A percentile compares a stretch with the other conserved stretches of the same genome.
Evolutionary conservation across 805 yeast species (phyloP).

Genomic region (Lachancea lanzarotensis): DNA sequence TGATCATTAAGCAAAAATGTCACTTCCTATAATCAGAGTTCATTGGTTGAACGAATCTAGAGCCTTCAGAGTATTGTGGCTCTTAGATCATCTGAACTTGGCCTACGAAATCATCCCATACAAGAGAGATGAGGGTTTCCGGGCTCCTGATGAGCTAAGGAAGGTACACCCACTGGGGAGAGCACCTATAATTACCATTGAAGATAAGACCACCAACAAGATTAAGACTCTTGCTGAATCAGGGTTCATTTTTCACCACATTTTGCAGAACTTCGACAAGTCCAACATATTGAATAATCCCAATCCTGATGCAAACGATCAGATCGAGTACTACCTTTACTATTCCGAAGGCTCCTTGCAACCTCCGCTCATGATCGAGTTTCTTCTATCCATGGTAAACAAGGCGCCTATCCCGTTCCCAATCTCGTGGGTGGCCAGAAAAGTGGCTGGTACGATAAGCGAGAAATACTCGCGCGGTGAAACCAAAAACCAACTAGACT

Average conservation of each 20-base stretch:
- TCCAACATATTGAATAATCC: constrained; percentile 34
- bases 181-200: constrained; percentile 51
- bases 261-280: constrained; percentile 45
- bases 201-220: constrained; percentile 28
- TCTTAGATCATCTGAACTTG: constrained; percentile 52
- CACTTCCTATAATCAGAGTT: constrained; percentile 14
- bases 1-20: background rate
- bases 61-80: constrained; percentile 56
- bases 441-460: constrained; percentile 42
- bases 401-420: constrained; percentile 42
- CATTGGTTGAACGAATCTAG: constrained; percentile 40
- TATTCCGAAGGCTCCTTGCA: constrained; percentile 60
- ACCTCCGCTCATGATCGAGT: constrained; percentile 38
- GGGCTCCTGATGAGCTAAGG: constrained; percentile 45
- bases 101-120: constrained; percentile 50
- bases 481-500: constrained; percentile 34
- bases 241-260: constrained; percentile 50
- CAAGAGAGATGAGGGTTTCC: constrained; percentile 42
- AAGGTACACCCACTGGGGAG: constrained; percentile 58
- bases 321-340: constrained; percentile 47
- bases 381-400: constrained; percentile 35
- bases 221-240: constrained; percentile 46
- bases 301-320: constrained; percentile 36
- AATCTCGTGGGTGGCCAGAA: constrained; percentile 37
- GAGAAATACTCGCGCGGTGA: constrained; percentile 46